A percentile compares a stretch with the other conserved stretches of the same genome.
Conservation (phyloP, 495 filamentous ascomycete genomes). For the Poronia punctata region DNA sequence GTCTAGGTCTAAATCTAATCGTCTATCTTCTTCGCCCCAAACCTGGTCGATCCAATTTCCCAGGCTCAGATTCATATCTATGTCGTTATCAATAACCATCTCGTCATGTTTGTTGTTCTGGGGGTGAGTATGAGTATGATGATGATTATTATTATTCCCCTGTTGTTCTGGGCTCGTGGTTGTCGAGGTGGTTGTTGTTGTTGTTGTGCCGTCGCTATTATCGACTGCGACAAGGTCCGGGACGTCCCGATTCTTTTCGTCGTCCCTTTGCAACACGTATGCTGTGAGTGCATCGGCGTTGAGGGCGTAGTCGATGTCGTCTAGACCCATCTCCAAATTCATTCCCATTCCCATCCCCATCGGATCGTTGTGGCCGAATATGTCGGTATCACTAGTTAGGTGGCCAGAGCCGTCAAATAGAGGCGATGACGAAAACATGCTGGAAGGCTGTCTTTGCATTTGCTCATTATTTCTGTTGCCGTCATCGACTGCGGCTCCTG, state of each 20-base stretch:
- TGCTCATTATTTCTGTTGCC: background rate
- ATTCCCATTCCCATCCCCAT: no score
- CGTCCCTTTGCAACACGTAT: background rate
- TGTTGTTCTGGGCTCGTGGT: no score
- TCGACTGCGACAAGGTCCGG: no score
- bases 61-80: constrained; percentile 11
- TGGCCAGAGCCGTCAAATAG: background rate
- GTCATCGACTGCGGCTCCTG: no score
- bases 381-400: constrained; percentile 1
- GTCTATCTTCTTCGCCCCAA: constrained; percentile 19
- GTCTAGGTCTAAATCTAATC: constrained; percentile 1
- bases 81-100: background rate
- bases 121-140: background rate
- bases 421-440: no score
- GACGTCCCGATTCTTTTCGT: no score
- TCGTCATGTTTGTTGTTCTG: background rate
- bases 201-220: no score
- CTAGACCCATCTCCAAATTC: no score
- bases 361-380: constrained; percentile 2
- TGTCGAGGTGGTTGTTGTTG: background rate
- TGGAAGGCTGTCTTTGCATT: background rate
- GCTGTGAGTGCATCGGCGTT: background rate
- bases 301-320: constrained; percentile 6
- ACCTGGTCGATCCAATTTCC: constrained; percentile 21
- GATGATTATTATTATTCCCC: background rate